Percentiles rank a stretch among this genome's conserved stretches.
Conservation (phyloP, 345 rosid species). For the Cardamine occulta region DNA sequence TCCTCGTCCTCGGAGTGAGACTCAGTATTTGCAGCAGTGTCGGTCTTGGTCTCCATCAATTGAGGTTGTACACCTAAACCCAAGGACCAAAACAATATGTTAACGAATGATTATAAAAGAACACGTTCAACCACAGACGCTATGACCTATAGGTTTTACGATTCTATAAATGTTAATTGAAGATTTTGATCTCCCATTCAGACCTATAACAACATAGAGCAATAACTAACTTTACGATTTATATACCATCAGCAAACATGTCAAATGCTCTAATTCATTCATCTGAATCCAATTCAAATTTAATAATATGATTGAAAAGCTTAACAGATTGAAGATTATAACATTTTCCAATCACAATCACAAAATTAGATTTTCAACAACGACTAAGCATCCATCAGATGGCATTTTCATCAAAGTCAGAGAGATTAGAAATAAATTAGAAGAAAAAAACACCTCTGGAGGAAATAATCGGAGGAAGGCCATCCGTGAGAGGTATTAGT, state of each 20-base stretch:
- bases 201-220: constrained; percentile 4
- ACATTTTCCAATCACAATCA: not conserved
- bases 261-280: not conserved
- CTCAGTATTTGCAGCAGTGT: constrained; percentile 29
- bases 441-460: constrained; percentile 54
- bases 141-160: not conserved
- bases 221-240: not conserved
- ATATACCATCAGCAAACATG: not conserved
- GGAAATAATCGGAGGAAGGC: constrained; percentile 88
- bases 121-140: not conserved
- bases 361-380: not conserved
- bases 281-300: constrained; percentile 15
- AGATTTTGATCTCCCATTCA: not conserved
- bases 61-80: constrained; percentile 51
- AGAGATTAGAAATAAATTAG: not conserved
- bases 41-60: constrained; percentile 45
- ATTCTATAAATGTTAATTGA: not conserved
- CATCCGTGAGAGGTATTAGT: constrained; percentile 69
- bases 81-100: constrained; percentile 1
- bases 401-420: not conserved
- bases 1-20: constrained; percentile 69
- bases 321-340: not conserved
- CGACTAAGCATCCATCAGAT: not conserved
- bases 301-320: constrained; percentile 5
- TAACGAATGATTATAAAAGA: not conserved